Evolutionary conservation across 2,329 filamentous ascomycete species (phyloP), one percentile per base, ranked within the genome.

Genomic region (Clonostachys chloroleuca): DNA sequence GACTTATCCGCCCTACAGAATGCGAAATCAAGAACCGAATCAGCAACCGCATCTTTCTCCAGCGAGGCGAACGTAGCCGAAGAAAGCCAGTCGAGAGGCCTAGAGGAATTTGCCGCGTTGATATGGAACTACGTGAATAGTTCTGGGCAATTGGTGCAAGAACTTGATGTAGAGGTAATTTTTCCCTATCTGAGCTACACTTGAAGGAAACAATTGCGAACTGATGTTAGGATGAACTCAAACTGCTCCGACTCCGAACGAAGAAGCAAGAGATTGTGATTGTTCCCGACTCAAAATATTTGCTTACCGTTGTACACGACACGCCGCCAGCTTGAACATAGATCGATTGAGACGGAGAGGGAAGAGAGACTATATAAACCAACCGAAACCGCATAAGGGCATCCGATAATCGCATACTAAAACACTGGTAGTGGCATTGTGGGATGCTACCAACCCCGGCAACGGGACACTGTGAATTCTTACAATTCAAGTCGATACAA

Each of bases 181-280:
- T 12, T 5, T 12, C 10, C 5, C 6, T 13, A 2, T 12, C 20
- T n/a, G 34, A 6, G 18, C 34, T 18, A 12, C 20, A 40, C 3
- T 14, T 3, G 12, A 36, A 12, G 20, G 34, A 30, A 16, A 30
- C 7, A 14, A 12, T 37, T 7, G 33, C 40, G 10, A 13, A 20
- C 5, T 6, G n/a, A n/a, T 47, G 34, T 44, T 52, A 86, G 77
- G 89, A 94, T 58, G 88, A 92, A 61, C 67, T 92, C 52, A 90
- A 85, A 67, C 72, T 94, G 43, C 66, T 94, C 45, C 77, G 88
- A 52, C 62, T 95, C 53, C 79, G 89, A 54, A 92, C 88, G n/a
- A 90, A 84, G 72, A 91, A 88, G 65, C 87, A 91, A 56, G 89
- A 95, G 65, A 70, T 94, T 52, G 86, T 94, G 49, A 89, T 94